Base-by-base conservation (phyloP, 805 yeast genomes). In the Metschnikowia henanensis region DNA sequence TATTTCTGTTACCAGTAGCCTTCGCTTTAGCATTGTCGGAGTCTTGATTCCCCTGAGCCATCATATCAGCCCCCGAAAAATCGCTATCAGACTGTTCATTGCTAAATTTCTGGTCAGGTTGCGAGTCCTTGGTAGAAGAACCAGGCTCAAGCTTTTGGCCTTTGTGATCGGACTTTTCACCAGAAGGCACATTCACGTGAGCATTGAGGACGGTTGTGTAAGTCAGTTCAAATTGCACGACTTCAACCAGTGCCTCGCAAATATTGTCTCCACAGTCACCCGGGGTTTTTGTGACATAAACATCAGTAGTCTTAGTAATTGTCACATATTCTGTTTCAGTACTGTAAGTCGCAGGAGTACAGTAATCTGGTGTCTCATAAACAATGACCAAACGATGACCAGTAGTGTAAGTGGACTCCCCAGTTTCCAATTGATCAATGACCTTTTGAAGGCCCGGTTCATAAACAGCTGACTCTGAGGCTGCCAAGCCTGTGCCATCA, bases 311-410 rank as follows among this genome's bases (percentile, higher is more conserved):
- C 6, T 28, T 20, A 22, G 35, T 37, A 10, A 20, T 19, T 1
- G 35, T 32, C 18, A 29, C n/a, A n/a, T 33, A 28, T 25, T 37
- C 35, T 15, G n/a, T 28, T 17, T 28, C 35, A 3, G 41, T 37
- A 16, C 7, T 20, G n/a, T 22, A 18, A 19, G 25, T 4, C 4
- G 29, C 39, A 31, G 23, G 12, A 6, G 21, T n/a, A 13, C 37
- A 37, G n/a, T 22, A 13, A 2, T n/a, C 9, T 13, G 37, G 38
- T 26, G 20, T 19, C 28, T 43, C 41, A 25, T 37, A 37, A 16
- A 32, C 31, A 21, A 43, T 17, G 4, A 37, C 41, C 31, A 37
- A 13, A 8, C 30, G 37, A 15, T 30, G 12, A 2, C 46, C 38
- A 7, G 36, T 1, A 3, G 36, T 29, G 10, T 5, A 16, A 18